Evolutionary conservation across 2,329 filamentous ascomycete species (phyloP).

Genomic region (Aureobasidium sp.): DNA sequence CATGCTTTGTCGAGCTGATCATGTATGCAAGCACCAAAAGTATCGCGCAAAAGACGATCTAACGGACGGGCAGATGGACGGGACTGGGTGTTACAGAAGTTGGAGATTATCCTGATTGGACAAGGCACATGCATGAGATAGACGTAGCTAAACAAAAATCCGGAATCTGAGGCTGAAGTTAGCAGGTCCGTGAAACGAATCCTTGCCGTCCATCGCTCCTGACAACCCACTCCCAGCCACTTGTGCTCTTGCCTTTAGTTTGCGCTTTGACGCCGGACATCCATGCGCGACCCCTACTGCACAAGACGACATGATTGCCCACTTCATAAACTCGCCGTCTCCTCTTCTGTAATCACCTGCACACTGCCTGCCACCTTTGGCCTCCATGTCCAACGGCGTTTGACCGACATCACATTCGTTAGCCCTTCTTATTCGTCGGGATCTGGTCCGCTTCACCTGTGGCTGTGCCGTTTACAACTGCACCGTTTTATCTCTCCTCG

Average conservation of each 20-base stretch:
- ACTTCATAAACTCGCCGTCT: background rate
- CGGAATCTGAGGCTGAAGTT: constrained; percentile 11
- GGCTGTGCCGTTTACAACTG: constrained; percentile 9
- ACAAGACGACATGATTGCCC: background rate
- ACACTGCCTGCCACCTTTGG: constrained; percentile 2
- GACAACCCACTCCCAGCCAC: constrained; percentile 14
- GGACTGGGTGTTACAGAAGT: background rate
- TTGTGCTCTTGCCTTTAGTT: constrained; percentile 1
- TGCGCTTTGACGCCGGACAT: constrained; percentile 3
- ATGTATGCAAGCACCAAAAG: constrained; percentile 2
- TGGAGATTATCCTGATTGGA: background rate
- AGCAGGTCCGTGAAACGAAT: constrained; percentile 10
- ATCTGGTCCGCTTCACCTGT: constrained; percentile 2
- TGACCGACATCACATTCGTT: constrained; percentile 7
- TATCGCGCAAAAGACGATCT: background rate
- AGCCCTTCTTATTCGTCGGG: background rate
- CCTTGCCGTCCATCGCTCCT: constrained; percentile 9
- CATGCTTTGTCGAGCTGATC: background rate
- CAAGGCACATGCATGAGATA: background rate
- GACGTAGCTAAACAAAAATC: constrained; percentile 10
- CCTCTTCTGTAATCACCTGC: constrained; percentile 5
- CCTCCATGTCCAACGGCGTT: constrained; percentile 3
- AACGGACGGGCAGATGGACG: background rate
- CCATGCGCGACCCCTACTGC: background rate
- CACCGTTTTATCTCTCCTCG: constrained; percentile 2